These are phyloP conservation scores for Xylaria intraflava DNA, from an alignment of 495 filamentous ascomycete species.

Conservation along the genomic window DNA sequence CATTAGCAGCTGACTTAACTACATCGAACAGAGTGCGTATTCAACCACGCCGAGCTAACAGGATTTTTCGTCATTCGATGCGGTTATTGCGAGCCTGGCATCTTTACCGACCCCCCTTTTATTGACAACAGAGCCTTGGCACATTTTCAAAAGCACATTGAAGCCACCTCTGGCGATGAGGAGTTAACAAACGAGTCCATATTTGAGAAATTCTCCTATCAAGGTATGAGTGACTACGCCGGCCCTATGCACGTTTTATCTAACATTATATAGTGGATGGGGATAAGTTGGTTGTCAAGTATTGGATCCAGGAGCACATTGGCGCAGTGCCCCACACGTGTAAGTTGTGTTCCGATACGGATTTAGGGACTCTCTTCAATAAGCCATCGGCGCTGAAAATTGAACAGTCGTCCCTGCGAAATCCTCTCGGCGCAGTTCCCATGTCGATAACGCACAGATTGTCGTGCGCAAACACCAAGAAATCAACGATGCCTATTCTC, in stretches of 20 bases:
- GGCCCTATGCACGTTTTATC: background rate
- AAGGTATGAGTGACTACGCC: constrained; percentile 11
- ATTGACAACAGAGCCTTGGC: constrained; percentile 22
- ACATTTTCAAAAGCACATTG: constrained; percentile 21
- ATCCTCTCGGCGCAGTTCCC: background rate
- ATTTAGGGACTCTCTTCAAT: background rate
- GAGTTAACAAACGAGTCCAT: constrained; percentile 25
- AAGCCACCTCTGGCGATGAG: constrained; percentile 9
- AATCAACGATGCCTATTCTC: background rate
- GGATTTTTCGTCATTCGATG: constrained; percentile 26
- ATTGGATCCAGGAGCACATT: constrained; percentile 27
- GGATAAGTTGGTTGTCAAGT: constrained; percentile 21
- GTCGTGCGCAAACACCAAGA: background rate
- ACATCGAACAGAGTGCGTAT: constrained; percentile 22
- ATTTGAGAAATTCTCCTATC: constrained; percentile 23
- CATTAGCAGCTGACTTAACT: background rate
- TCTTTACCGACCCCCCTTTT: constrained; percentile 24
- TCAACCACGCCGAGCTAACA: constrained; percentile 20
- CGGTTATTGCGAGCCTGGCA: constrained; percentile 12
- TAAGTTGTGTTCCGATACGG: constrained; percentile 7
- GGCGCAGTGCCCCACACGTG: constrained; percentile 22
- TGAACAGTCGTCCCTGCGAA: constrained; percentile 1
- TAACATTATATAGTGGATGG: constrained; percentile 18
- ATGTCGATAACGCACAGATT: background rate
- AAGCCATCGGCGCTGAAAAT: background rate